phyloP scores from a whole-genome alignment of 805 yeast genomes.

The Wickerhamiella hasegawae region DNA sequence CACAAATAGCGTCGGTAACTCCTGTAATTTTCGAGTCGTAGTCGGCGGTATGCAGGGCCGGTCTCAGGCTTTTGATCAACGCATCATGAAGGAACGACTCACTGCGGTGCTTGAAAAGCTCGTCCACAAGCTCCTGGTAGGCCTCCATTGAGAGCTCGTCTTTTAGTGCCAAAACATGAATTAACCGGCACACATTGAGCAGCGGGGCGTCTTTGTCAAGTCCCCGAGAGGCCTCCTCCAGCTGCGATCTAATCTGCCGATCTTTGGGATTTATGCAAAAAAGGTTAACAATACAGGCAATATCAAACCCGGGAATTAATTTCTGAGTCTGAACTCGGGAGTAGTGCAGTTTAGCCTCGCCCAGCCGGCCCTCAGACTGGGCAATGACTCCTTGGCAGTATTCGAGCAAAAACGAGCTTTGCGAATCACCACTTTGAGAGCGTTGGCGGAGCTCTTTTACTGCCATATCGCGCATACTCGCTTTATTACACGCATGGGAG shows the following conservation, averaged over 20 bases:
- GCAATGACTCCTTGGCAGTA: slow-evolving; percentile 1
- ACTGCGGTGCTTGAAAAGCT: not conserved
- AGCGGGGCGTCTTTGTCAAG: not conserved
- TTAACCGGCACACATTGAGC: not conserved
- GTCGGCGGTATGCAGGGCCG: not conserved
- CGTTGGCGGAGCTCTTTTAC: not conserved
- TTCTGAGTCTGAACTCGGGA: not conserved
- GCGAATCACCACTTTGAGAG: not conserved
- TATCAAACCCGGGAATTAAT: not conserved
- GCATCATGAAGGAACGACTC: not conserved
- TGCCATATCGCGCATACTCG: not conserved
- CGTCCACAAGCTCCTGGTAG: not conserved
- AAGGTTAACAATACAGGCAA: not conserved
- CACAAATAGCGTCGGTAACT: not conserved
- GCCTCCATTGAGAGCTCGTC: not conserved
- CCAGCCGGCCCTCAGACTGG: not conserved
- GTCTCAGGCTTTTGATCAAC: not conserved
- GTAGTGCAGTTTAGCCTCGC: not conserved
- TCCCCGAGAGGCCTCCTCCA: not conserved
- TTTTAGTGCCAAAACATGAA: not conserved
- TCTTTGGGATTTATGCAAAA: not conserved
- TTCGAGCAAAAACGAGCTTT: not conserved
- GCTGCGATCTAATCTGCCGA: not conserved
- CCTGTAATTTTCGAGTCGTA: not conserved
- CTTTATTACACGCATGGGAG: not conserved